Conservation (phyloP, 2,329 filamentous ascomycete genomes). For the Pseudocercospora cruenta region DNA sequence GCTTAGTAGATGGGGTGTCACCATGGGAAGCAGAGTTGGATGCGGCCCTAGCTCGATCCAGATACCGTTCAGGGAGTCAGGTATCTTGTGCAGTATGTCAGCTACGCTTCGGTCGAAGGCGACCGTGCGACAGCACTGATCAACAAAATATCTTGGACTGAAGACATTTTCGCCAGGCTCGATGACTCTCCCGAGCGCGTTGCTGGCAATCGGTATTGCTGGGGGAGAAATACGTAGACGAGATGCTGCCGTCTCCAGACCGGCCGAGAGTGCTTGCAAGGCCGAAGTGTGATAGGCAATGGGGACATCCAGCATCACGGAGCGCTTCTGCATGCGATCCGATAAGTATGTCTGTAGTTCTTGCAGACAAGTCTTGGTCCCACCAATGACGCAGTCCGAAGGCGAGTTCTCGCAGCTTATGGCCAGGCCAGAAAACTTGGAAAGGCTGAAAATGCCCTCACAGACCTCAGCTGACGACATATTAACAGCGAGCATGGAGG, state of each 20-base stretch:
- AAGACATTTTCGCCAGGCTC: slow-evolving; percentile 18
- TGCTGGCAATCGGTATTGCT: slow-evolving; percentile 17
- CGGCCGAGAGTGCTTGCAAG: slow-evolving; percentile 17
- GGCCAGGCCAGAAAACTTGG: slow-evolving; percentile 4
- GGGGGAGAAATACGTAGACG: slow-evolving; percentile 10
- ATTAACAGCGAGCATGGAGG: slow-evolving; percentile 18
- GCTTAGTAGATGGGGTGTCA: not conserved
- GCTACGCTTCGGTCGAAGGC: slow-evolving; percentile 16
- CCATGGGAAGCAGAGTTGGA: slow-evolving; percentile 20
- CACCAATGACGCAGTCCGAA: slow-evolving; percentile 14
- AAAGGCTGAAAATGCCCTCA: not conserved
- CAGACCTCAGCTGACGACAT: slow-evolving; percentile 12
- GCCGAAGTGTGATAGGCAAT: slow-evolving; percentile 20
- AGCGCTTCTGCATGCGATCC: slow-evolving; percentile 4
- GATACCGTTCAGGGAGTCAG: not conserved
- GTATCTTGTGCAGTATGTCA: slow-evolving; percentile 8
- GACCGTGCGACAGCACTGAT: slow-evolving; percentile 19
- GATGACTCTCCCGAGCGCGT: slow-evolving; percentile 22
- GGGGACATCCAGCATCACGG: slow-evolving; percentile 16
- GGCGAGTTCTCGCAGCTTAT: slow-evolving; percentile 20
- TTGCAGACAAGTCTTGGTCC: not conserved
- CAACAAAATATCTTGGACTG: slow-evolving; percentile 12
- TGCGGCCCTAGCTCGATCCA: slow-evolving; percentile 26
- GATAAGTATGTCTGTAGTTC: slow-evolving; percentile 3
- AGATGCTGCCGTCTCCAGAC: slow-evolving; percentile 10